Base-by-base conservation (phyloP, 192 early-diverging fungal genomes). In the Mycoemilia scoparia region DNA sequence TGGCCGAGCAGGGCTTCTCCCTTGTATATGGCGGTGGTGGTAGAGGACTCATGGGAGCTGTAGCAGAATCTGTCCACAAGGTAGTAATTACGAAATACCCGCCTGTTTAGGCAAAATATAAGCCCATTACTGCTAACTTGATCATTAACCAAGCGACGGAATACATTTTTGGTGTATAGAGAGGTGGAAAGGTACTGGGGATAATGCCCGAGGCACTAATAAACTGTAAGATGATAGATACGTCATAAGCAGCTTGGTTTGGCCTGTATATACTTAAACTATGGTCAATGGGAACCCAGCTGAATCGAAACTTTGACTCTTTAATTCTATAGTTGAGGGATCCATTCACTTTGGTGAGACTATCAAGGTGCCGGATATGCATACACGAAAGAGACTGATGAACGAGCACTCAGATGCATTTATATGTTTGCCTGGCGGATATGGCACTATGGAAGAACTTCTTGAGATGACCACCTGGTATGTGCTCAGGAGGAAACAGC, bases 401-500 rank as follows among this genome's bases (percentile, higher is more conserved):
- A 69, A 60, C 44, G 66, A 80, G 18, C 40, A 66, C 36, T 39
- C 66, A 12, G 56, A 66, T 37, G 82, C 73, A 3, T 92, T 88
- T 40, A 64, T 88, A 14, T 74, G 78, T 9, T 58, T 92, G 24
- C 88, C 88, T 0, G 88, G 88, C 13, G 88, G 87, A 3, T 77
- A 64, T 41, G 82, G 82, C 13, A 92, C 87, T 0, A 60, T 88
- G 48, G 85, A 92, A 45, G 88, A 92, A 49, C 54, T 88, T 29
- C 49, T 87, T 3, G 87, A 91, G 56, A 65, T 76, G 14, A 69
- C 69, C 18, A 84, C 82, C 3, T 83, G 82, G 78, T n/a, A n/a
- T n/a, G n/a, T n/a, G n/a, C n/a, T n/a, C n/a, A n/a, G n/a, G n/a
- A n/a, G n/a, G n/a, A n/a, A n/a, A n/a, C n/a, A n/a, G n/a, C n/a